Conservation (phyloP, 2,329 filamentous ascomycete species). For the Monilinia fructicola region DNA sequence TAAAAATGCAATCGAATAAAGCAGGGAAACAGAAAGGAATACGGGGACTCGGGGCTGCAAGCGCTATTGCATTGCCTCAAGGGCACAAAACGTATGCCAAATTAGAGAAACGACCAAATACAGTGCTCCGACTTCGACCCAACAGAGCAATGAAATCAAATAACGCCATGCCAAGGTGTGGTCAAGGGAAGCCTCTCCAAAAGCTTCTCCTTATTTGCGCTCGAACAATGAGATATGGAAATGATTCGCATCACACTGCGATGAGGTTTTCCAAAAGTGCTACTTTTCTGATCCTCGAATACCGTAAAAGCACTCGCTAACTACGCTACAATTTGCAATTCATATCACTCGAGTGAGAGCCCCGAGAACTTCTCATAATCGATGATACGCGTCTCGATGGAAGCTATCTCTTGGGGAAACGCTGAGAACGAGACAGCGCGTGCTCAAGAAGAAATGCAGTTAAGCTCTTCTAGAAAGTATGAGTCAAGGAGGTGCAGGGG, state of each 20-base stretch:
- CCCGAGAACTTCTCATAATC: background rate
- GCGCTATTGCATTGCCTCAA: background rate
- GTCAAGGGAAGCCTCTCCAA: background rate
- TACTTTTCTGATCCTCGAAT: background rate
- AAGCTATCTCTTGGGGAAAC: background rate
- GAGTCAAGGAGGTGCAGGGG: background rate
- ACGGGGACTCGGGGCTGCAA: background rate
- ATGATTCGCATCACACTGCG: background rate
- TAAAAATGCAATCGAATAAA: background rate
- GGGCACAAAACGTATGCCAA: background rate
- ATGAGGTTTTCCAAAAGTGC: background rate
- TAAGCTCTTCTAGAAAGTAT: background rate
- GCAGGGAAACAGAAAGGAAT: background rate
- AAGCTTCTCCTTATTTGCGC: background rate
- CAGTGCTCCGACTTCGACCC: background rate
- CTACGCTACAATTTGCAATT: background rate
- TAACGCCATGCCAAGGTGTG: background rate
- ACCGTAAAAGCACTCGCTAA: conserved; percentile 5
- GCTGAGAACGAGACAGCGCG: background rate
- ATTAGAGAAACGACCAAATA: background rate
- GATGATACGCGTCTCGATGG: background rate
- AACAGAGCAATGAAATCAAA: background rate
- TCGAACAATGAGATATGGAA: background rate
- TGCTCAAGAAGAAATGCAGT: background rate
- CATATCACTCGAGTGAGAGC: background rate